A percentile compares a stretch with the other conserved stretches of the same genome.
These are phyloP conservation scores for Sungouiozyma intestinalis DNA, from an alignment of 805 yeast genomes.

Conservation along the genomic window DNA sequence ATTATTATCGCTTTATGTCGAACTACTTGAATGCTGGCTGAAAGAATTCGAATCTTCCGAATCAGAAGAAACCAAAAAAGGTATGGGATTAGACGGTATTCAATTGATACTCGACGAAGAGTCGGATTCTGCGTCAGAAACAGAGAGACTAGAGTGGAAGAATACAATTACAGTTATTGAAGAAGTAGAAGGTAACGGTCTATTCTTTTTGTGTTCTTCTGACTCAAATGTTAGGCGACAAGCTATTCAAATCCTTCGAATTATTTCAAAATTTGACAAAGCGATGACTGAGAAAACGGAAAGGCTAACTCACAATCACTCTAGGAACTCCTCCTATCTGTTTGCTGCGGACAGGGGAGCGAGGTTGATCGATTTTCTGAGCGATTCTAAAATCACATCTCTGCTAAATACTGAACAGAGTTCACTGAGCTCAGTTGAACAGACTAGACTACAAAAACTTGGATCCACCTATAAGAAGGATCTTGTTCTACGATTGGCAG, in stretches of 20 bases:
- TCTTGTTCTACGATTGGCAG: constrained; percentile 67
- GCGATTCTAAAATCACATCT: constrained; percentile 55
- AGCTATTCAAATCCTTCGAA: constrained; percentile 63
- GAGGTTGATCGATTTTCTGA: constrained; percentile 65
- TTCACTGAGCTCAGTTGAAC: constrained; percentile 64
- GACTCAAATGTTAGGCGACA: constrained; percentile 63
- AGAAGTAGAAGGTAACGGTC: constrained; percentile 92
- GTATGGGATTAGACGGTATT: constrained; percentile 25
- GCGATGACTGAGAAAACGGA: constrained; percentile 51
- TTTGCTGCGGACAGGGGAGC: constrained; percentile 75
- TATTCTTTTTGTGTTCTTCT: constrained; percentile 83
- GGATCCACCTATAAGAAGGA: constrained; percentile 48
- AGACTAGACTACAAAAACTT: constrained; percentile 56
- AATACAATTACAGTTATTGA: constrained; percentile 77
- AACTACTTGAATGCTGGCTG: constrained; percentile 74
- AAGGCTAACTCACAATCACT: constrained; percentile 25
- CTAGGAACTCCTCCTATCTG: constrained; percentile 48
- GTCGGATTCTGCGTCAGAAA: constrained; percentile 21
- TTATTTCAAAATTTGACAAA: constrained; percentile 81
- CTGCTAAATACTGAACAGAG: constrained; percentile 42
- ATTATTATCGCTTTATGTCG: constrained; percentile 62
- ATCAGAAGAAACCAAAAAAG: constrained; percentile 23
- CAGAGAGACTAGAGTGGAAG: constrained; percentile 66
- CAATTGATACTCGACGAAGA: constrained; percentile 14
- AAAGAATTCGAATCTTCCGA: constrained; percentile 41